These are phyloP conservation scores for Alternaria gaisen DNA, from an alignment of 2,329 filamentous ascomycete genomes.

Conservation along the genomic window DNA sequence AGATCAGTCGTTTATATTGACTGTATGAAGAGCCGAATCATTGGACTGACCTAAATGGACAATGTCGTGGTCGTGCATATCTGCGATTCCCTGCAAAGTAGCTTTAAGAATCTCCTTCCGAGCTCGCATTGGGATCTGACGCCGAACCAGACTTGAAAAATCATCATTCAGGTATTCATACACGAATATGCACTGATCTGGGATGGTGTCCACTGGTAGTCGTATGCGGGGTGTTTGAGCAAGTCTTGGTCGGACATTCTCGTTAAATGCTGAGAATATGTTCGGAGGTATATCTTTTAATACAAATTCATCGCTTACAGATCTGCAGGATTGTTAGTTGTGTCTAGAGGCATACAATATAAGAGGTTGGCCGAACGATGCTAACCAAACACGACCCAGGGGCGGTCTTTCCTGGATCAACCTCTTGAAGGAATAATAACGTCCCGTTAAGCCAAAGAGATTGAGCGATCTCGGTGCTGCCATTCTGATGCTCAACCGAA, in stretches of 20 bases:
- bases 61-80: constrained; percentile 37
- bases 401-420: constrained; percentile 46
- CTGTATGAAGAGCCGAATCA: background rate
- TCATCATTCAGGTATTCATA: constrained; percentile 33
- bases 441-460: constrained; percentile 24
- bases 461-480: background rate
- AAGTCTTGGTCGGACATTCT: constrained; percentile 36
- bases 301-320: constrained; percentile 24
- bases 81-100: constrained; percentile 32
- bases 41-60: constrained; percentile 34
- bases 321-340: constrained; percentile 24
- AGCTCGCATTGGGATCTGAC: constrained; percentile 21
- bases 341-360: background rate
- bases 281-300: constrained; percentile 35
- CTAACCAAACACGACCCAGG: constrained; percentile 45
- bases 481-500: constrained; percentile 2
- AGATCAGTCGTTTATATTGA: constrained; percentile 16
- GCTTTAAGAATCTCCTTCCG: constrained; percentile 36
- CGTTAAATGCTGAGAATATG: constrained; percentile 31
- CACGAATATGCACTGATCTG: constrained; percentile 33
- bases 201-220: constrained; percentile 30
- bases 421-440: constrained; percentile 42
- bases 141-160: constrained; percentile 28
- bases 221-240: constrained; percentile 26
- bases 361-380: constrained; percentile 22